Conservation (phyloP, 1,284 basidiomycete genomes). For the Chondrostereum purpureum region DNA sequence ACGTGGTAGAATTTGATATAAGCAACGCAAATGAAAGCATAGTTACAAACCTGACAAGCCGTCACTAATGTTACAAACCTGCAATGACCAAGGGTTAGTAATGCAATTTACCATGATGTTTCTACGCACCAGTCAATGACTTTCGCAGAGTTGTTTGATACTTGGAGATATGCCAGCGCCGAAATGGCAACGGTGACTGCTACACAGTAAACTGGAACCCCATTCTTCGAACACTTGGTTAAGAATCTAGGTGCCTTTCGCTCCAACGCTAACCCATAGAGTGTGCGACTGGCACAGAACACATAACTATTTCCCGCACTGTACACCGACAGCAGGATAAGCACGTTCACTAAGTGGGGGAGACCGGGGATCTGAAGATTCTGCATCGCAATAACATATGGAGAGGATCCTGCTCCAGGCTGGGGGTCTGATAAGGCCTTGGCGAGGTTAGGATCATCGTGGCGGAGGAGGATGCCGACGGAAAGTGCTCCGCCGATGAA, state of each 20-base stretch:
- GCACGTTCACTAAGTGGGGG: conserved; percentile 62
- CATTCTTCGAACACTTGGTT: conserved; percentile 48
- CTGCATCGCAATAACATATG: conserved; percentile 77
- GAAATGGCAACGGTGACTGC: conserved; percentile 29
- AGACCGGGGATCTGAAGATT: conserved; percentile 48
- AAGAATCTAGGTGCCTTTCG: conserved; percentile 52
- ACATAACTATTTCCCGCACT: conserved; percentile 74
- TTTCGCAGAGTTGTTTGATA: conserved; percentile 36
- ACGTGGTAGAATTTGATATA: conserved; percentile 38
- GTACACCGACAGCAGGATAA: conserved; percentile 60
- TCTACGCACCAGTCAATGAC: conserved; percentile 35
- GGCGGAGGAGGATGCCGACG: conserved; percentile 64
- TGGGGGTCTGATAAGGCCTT: conserved; percentile 35
- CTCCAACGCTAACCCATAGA: conserved; percentile 67
- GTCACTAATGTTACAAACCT: conserved; percentile 42
- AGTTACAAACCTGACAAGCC: conserved; percentile 38
- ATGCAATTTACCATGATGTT: neutral
- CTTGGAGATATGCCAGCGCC: conserved; percentile 39
- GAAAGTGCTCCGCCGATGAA: conserved; percentile 47
- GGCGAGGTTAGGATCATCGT: conserved; percentile 47
- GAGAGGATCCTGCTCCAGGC: conserved; percentile 48
- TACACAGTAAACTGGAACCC: conserved; percentile 56
- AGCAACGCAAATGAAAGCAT: conserved; percentile 35
- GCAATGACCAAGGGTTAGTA: neutral
- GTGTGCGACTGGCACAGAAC: conserved; percentile 67